Evolutionary conservation across 768 basidiomycete species (phyloP).

Genomic region (Rhodotorula kratochvilovae): DNA sequence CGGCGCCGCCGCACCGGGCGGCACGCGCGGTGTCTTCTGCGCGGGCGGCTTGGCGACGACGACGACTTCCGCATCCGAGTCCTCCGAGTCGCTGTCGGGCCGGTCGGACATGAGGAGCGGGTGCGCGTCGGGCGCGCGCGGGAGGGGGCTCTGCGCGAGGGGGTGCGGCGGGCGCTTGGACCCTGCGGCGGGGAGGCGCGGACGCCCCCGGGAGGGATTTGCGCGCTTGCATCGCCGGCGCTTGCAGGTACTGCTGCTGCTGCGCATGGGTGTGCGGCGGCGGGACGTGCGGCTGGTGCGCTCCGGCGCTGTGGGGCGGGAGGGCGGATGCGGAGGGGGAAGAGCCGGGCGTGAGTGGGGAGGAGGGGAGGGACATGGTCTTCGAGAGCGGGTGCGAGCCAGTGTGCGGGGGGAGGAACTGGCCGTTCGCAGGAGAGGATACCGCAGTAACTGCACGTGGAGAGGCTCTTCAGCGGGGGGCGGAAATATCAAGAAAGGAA

Average conservation of each 20-base stretch:
- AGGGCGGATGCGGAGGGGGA: background rate
- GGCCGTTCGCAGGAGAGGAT: background rate
- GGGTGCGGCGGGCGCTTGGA: constrained; percentile 1
- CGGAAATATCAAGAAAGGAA: too few species aligned
- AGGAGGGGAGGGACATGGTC: constrained; percentile 32
- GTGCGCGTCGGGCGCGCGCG: background rate
- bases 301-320: background rate
- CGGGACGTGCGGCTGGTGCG: background rate
- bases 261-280: background rate
- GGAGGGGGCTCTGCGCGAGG: background rate
- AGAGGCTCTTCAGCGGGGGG: background rate
- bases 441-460: background rate
- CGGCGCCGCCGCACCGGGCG: background rate
- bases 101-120: background rate
- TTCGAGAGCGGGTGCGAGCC: constrained; percentile 35
- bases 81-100: constrained; percentile 19
- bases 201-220: background rate
- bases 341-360: constrained; percentile 2
- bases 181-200: background rate
- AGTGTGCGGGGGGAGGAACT: constrained; percentile 19
- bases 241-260: background rate
- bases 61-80: constrained; percentile 13
- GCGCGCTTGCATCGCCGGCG: constrained; percentile 8
- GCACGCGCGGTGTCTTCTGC: background rate
- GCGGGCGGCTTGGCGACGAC: too few species aligned